phyloP scores from a whole-genome alignment of 352 stramenopile species.

The Pythium apleroticum region DNA sequence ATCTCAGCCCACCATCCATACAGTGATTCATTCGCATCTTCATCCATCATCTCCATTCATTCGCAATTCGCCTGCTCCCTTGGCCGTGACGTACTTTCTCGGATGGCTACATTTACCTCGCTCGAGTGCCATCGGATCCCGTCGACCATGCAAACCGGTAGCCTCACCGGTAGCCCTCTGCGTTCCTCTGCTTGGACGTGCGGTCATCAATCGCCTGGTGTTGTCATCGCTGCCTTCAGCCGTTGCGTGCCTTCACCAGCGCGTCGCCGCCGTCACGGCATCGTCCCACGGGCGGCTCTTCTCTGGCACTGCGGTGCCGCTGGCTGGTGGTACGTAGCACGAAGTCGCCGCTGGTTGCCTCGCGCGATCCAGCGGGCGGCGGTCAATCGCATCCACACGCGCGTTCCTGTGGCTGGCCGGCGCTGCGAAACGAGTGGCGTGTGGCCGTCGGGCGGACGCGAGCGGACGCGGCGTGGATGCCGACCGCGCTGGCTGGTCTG shows the following conservation, averaged over 20 bases:
- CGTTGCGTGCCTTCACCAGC: neutral
- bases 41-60: neutral
- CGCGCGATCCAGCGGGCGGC: neutral
- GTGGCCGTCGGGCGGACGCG: neutral
- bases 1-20: neutral
- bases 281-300: slow-evolving; percentile 4
- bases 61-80: neutral
- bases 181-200: neutral
- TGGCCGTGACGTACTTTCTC: neutral
- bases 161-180: neutral
- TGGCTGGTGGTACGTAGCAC: slow-evolving; percentile 7
- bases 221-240: neutral
- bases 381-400: slow-evolving; percentile 1
- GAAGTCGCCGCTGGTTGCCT: neutral
- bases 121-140: slow-evolving; percentile 16
- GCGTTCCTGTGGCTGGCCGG: neutral
- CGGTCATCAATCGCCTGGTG: neutral
- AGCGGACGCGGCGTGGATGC: neutral
- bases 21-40: slow-evolving; percentile 1
- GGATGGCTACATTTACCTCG: slow-evolving; percentile 20
- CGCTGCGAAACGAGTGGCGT: neutral
- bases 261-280: slow-evolving; percentile 1
- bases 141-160: neutral
- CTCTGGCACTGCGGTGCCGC: slow-evolving; percentile 28
- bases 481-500: neutral